Conservation (phyloP, 83 land plant species). For the Picea abies region DNA sequence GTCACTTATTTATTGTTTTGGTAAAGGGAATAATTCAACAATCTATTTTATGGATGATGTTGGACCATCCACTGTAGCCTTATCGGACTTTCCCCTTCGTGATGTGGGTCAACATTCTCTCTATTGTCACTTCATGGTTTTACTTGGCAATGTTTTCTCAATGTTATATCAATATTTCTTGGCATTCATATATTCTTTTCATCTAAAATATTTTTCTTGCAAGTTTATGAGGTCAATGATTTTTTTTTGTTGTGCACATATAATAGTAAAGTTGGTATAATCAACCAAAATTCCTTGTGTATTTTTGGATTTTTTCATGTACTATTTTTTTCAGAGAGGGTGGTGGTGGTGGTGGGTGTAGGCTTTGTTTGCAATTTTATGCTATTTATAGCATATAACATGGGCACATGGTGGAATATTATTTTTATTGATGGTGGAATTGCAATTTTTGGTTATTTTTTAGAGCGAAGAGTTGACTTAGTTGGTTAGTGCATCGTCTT, state of each 20-base stretch:
- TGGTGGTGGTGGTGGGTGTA: conserved; percentile 70
- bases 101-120: conserved; percentile 95
- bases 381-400: conserved; percentile 80
- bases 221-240: neutral
- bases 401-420: conserved; percentile 77
- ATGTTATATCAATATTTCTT: neutral
- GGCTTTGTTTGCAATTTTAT: conserved; percentile 98
- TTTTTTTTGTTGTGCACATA: neutral
- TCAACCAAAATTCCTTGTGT: neutral
- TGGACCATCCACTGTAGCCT: conserved; percentile 77
- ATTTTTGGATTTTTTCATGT: conserved; percentile 43
- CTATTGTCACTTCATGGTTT: conserved; percentile 18
- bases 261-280: neutral
- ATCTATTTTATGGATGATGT: conserved; percentile 91
- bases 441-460: neutral
- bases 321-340: conserved; percentile 81
- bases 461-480: too few species aligned
- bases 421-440: neutral
- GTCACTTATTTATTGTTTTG: neutral
- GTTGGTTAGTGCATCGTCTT: too few species aligned
- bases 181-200: neutral
- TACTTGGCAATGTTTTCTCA: conserved; percentile 10
- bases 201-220: neutral
- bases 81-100: conserved; percentile 93
- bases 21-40: conserved; percentile 90